A percentile compares a stretch with the other conserved stretches of the same genome.
Evolutionary conservation across 2,329 filamentous ascomycete genomes (phyloP).

Genomic region (Fusarium setosum): DNA sequence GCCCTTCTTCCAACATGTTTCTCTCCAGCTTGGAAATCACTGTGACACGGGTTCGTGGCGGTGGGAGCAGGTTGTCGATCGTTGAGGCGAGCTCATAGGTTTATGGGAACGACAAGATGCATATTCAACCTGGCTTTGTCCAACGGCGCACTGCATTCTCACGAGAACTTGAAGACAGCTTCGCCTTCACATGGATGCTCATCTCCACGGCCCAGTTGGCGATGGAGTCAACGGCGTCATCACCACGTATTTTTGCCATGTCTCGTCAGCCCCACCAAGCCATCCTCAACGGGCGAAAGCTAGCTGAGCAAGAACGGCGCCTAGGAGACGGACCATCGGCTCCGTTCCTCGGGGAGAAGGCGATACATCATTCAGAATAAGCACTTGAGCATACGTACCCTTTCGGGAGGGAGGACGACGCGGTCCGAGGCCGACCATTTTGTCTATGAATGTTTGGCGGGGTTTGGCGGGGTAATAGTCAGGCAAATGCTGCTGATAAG

Average conservation of each 20-base stretch:
- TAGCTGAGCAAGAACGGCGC: constrained; percentile 3
- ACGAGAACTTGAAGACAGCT: constrained; percentile 8
- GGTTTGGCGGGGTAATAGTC: constrained; percentile 51
- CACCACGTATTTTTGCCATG: constrained; percentile 22
- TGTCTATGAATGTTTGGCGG: constrained; percentile 47
- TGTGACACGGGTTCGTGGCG: constrained; percentile 19
- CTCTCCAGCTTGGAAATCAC: constrained; percentile 20
- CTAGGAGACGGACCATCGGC: neutral
- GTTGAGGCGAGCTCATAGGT: neutral
- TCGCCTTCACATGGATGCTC: constrained; percentile 19
- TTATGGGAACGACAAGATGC: neutral
- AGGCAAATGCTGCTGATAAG: constrained; percentile 23
- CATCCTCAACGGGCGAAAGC: constrained; percentile 17
- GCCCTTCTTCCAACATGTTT: constrained; percentile 9
- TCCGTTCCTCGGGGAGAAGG: neutral
- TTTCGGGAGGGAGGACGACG: constrained; percentile 66
- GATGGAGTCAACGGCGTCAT: constrained; percentile 32
- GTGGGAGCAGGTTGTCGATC: constrained; percentile 1
- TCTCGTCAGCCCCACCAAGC: constrained; percentile 22
- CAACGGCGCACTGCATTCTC: neutral
- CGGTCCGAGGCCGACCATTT: constrained; percentile 64
- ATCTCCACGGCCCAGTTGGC: neutral
- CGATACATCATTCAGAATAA: constrained; percentile 5
- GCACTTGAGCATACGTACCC: constrained; percentile 65
- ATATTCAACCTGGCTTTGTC: neutral